Evolutionary conservation across 1,139 yeast genomes (phyloP).

Genomic region (Eremothecium coryli): DNA sequence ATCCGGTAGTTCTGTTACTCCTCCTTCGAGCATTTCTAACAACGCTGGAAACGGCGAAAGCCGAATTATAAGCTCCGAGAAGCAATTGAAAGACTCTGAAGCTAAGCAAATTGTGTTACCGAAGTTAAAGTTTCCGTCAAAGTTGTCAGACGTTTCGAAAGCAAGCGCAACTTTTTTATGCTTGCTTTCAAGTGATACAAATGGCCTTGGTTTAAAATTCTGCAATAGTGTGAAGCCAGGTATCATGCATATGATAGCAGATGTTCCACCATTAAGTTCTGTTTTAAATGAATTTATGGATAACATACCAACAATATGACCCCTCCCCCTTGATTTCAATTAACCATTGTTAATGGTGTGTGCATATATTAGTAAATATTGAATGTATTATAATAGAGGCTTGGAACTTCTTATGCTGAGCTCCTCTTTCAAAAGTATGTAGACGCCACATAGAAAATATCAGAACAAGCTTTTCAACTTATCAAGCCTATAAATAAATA

Average conservation of each 20-base stretch:
- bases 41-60: slow-evolving; percentile 3
- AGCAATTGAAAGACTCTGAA: slow-evolving; percentile 15
- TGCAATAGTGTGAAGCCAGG: slow-evolving; percentile 26
- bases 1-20: slow-evolving; percentile 7
- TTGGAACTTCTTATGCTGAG: background rate
- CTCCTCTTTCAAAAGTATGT: too few relatives aligned
- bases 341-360: too few relatives aligned
- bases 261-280: slow-evolving; percentile 28
- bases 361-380: too few relatives aligned
- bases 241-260: slow-evolving; percentile 25
- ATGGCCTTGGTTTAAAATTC: slow-evolving; percentile 23
- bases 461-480: too few relatives aligned
- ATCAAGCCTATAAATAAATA: too few relatives aligned
- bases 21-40: slow-evolving; percentile 6
- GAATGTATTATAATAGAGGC: slow-evolving; percentile 1
- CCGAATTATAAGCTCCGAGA: slow-evolving; percentile 19
- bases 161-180: slow-evolving; percentile 28
- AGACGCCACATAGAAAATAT: too few relatives aligned
- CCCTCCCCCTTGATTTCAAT: too few relatives aligned
- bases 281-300: slow-evolving; percentile 29
- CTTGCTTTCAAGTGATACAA: slow-evolving; percentile 26
- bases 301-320: slow-evolving; percentile 22
- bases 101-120: slow-evolving; percentile 25
- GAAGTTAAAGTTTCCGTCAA: slow-evolving; percentile 21
- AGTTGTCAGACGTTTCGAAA: slow-evolving; percentile 27